Evolutionary conservation across 805 yeast species (phyloP), one percentile per base, ranked within the genome.

Genomic region (Pichia nakasei): DNA sequence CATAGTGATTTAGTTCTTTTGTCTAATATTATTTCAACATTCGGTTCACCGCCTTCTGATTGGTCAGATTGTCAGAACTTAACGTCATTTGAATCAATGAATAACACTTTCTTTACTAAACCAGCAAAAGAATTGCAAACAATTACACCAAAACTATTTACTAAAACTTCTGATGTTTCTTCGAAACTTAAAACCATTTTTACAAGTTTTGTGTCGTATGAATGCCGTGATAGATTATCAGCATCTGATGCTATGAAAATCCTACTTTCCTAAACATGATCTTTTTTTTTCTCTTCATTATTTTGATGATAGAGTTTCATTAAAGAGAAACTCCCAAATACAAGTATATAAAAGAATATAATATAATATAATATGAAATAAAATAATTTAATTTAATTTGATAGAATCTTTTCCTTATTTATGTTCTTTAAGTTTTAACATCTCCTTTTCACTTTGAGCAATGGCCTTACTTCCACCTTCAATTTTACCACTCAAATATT

Each of bases 401-500:
- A 8, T 11, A 24, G 27, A 3, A 13, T 24, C 17, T 7, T 15
- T 22, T 8, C 3, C 15, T 12, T 32, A 39, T 44, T 44, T 40
- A 11, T 5, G 9, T 15, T 40, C 36, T 41, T 39, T 31, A 9
- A 46, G 41, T 24, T 60, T 54, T 15, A 46, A 44, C 47, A 60
- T 45, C 39, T 64, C 55, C 9, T 58, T 58, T 53, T 82, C 88
- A 44, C 72, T 67, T 2, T 64, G 59, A 20, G 64, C 53, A 34
- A 82, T 73, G 36, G 61, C 74, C 9, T 57, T 59, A 39, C 82
- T 86, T 29, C 85, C 72, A 0, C 68, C 65, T 9, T 75, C 76
- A 48, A 89, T 78, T 64, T 87, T 87, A 24, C 65, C 70, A 8
- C 82, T 73, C 38, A 89, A 61, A 53, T 83, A 89, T 29, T 72